Evolutionary conservation across 768 basidiomycete species (phyloP).

Genomic region (Tulasnella sp.): DNA sequence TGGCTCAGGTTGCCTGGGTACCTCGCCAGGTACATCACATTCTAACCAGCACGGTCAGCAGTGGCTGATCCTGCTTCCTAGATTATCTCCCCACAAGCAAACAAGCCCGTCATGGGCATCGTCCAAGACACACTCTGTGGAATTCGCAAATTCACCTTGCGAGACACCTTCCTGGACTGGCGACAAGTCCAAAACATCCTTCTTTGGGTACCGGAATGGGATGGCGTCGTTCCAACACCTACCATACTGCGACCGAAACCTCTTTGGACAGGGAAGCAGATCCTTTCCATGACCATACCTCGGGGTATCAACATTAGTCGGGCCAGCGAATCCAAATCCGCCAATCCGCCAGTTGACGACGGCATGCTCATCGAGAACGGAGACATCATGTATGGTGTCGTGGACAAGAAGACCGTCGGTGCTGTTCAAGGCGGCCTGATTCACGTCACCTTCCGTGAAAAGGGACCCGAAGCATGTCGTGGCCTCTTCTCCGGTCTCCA

Average conservation of each 20-base stretch:
- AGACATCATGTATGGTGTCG: conserved; percentile 87
- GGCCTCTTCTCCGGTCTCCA: conserved; percentile 90
- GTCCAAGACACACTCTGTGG: conserved; percentile 98
- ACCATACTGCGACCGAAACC: conserved; percentile 95
- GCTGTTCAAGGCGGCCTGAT: conserved; percentile 89
- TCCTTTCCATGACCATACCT: conserved; percentile 85
- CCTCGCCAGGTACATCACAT: conserved; percentile 67
- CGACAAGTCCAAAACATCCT: conserved; percentile 93
- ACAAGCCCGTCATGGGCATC: conserved; percentile 99
- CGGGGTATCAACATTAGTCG: conserved; percentile 91
- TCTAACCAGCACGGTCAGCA: background rate
- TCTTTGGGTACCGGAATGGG: conserved; percentile 97
- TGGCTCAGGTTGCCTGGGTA: conserved; percentile 98
- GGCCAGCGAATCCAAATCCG: conserved; percentile 66
- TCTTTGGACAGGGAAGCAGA: conserved; percentile 96
- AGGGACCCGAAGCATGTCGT: conserved; percentile 85
- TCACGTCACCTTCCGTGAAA: conserved; percentile 95
- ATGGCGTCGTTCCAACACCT: conserved; percentile 84
- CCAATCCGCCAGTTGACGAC: conserved; percentile 81
- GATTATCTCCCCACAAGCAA: conserved; percentile 99
- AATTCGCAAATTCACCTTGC: conserved; percentile 92
- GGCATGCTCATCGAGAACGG: conserved; percentile 97
- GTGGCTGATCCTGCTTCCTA: conserved; percentile 30
- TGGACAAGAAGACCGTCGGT: conserved; percentile 99
- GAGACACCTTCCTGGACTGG: conserved; percentile 95